Base-by-base conservation (phyloP, 805 yeast genomes). In the Helenozyma baotianmanensis region DNA sequence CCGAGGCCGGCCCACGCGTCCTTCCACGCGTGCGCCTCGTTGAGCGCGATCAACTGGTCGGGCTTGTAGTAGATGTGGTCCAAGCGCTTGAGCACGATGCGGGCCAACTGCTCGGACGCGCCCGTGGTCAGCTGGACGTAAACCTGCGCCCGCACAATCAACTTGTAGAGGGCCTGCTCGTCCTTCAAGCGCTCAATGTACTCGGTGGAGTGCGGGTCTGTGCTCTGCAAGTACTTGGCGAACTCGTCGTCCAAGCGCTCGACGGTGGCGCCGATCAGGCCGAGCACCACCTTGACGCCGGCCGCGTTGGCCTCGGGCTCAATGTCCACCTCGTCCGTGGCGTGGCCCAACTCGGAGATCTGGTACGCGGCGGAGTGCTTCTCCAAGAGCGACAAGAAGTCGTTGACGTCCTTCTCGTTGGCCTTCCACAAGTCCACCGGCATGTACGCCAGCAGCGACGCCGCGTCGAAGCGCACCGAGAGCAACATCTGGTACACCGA, bases 161-260 rank as follows among this genome's bases (percentile, higher is more conserved):
- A 70, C 35, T 72, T 70, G 67, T 88, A 90, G 35, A 92, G 70
- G 23, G 64, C 63, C 42, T 79, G 72, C 66, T 92, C 98, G 60
- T 89, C 96, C 60, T 81, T 82, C 55, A 92, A 74, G 59, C 97
- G 78, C 47, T 82, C 84, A 47, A 92, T 75, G 61, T 90, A 92
- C 61, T 92, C 98, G 37, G 86, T 80, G 15, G 97, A 83, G 58
- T 92, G 97, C 27, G 97, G 96, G 60, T 92, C 97, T 51, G 87
- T 80, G 47, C 77, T 77, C 56, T 89, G 88, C 51, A 92, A 73
- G 29, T 95, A 86, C 48, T 82, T 79, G 42, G 84, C 83, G 52
- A 89, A 82, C 67, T 92, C 99, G 53, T 90, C 97, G 56, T 88
- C 96, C 42, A 92, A 73, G 61, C 97, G 81, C 68, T 90, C 98